A percentile compares a stretch with the other conserved stretches of the same genome.
Conservation (phyloP, 73 alveolate species). For the Uronychia binucleata region DNA sequence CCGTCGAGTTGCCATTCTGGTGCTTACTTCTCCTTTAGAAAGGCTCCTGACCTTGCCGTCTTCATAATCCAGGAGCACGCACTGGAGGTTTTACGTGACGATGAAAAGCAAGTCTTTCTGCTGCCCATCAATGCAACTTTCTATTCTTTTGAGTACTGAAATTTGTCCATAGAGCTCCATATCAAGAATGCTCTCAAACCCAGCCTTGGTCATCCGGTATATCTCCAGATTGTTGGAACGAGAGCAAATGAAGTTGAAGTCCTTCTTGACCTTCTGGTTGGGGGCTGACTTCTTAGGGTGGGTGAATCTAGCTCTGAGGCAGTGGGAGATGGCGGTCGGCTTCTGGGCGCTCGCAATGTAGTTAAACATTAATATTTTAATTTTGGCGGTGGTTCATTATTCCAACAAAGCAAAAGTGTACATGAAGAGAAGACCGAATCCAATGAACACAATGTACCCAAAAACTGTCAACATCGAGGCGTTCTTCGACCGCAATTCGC, state of each 20-base stretch:
- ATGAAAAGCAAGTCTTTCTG: neutral
- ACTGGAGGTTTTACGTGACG: neutral
- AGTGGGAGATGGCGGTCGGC: neutral
- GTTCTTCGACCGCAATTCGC: slow-evolving; percentile 23
- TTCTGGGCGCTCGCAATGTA: neutral
- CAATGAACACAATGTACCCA: slow-evolving; percentile 20
- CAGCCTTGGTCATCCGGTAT: neutral
- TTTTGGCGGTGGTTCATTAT: slow-evolving; percentile 1
- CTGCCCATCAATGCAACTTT: neutral
- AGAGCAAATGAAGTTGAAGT: neutral
- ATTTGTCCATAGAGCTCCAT: neutral
- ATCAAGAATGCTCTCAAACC: neutral
- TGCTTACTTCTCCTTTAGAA: neutral
- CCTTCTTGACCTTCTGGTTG: neutral
- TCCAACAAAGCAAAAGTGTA: slow-evolving; percentile 56
- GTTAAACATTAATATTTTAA: neutral
- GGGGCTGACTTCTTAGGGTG: neutral
- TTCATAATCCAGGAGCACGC: neutral
- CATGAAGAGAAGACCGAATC: slow-evolving; percentile 54
- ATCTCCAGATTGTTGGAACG: neutral
- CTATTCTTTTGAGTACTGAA: neutral
- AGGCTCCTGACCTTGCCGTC: neutral
- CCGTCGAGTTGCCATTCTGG: neutral
- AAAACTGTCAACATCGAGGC: slow-evolving; percentile 9
- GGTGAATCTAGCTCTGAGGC: neutral